phyloP scores from a whole-genome alignment of 208 protist species.

The Acanthamoeba rhysodes region DNA sequence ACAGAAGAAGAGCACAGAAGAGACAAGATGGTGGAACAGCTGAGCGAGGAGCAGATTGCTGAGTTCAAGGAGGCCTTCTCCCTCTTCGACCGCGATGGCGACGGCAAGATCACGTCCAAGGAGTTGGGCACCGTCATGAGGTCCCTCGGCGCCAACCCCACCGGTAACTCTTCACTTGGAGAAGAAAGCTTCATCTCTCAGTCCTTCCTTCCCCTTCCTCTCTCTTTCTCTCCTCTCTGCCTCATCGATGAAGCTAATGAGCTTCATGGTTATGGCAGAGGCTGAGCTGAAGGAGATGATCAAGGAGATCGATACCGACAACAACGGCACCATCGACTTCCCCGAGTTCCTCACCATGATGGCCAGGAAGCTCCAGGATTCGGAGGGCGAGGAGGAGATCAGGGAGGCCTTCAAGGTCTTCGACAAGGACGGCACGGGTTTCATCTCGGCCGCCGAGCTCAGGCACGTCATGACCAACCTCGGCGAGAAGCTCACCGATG shows the following conservation, averaged over 20 bases:
- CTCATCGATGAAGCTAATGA: no score
- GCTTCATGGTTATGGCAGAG: conserved; percentile 91
- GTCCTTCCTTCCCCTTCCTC: not conserved
- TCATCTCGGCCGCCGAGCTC: conserved; percentile 92
- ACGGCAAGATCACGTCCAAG: conserved; percentile 97
- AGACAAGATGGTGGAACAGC: conserved; percentile 55
- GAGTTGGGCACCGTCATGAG: conserved; percentile 99
- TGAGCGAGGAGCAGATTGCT: conserved; percentile 92
- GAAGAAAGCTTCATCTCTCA: conserved; percentile 90
- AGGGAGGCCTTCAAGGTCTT: conserved; percentile 92
- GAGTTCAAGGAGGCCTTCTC: conserved; percentile 99
- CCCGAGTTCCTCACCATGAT: conserved; percentile 92
- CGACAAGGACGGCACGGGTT: conserved; percentile 88
- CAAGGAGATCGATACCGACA: conserved; percentile 97
- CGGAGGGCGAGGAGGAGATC: conserved; percentile 91
- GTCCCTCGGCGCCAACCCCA: conserved; percentile 98
- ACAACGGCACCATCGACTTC: conserved; percentile 99
- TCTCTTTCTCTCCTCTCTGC: no score
- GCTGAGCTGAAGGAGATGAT: conserved; percentile 97
- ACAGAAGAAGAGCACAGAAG: no score
- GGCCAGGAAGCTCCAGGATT: conserved; percentile 91
- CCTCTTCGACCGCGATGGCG: conserved; percentile 99
- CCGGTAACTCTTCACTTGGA: conserved; percentile 84
- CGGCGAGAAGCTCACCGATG: conserved; percentile 94
- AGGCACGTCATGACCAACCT: conserved; percentile 94